Evolutionary conservation across 1,139 yeast species (phyloP).

Genomic region (Protomyces inundatus): DNA sequence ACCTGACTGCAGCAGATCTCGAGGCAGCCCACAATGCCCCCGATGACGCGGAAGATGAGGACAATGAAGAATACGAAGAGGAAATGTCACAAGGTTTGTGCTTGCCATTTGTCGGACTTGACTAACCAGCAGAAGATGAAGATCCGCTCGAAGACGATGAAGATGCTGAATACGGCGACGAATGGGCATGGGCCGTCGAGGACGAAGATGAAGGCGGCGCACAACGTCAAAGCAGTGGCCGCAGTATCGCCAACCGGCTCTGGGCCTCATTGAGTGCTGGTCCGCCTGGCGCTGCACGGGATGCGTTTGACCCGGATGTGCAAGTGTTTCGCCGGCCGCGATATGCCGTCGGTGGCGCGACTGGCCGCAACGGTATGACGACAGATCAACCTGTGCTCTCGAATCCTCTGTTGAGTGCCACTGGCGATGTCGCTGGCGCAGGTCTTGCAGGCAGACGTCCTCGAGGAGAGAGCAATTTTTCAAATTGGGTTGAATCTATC

Average conservation of each 20-base stretch:
- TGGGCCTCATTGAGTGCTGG: conserved; percentile 9
- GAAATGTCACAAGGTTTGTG: conserved; percentile 30
- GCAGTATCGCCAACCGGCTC: conserved; percentile 3
- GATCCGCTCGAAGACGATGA: conserved; percentile 30
- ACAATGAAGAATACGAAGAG: conserved; percentile 30
- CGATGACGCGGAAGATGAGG: conserved; percentile 42
- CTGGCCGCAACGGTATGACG: not conserved
- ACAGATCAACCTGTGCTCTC: not conserved
- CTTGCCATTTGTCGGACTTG: not conserved
- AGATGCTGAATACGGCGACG: conserved; percentile 31
- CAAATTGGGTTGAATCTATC: conserved; percentile 28
- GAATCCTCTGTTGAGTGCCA: conserved; percentile 18
- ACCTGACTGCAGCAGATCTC: not conserved
- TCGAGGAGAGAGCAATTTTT: conserved; percentile 17
- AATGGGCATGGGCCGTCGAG: conserved; percentile 31
- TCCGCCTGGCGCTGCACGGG: not conserved
- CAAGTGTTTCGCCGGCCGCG: conserved; percentile 20
- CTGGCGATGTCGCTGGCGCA: not conserved
- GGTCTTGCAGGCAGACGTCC: not conserved
- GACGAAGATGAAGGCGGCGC: conserved; percentile 27
- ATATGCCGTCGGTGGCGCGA: not conserved
- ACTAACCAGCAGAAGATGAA: conserved; percentile 5
- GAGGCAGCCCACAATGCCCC: conserved; percentile 39
- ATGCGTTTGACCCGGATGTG: conserved; percentile 3
- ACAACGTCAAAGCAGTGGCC: conserved; percentile 28